These are phyloP conservation scores for Epichloe gansuensis DNA, from an alignment of 2,329 filamentous ascomycete species.

Conservation along the genomic window DNA sequence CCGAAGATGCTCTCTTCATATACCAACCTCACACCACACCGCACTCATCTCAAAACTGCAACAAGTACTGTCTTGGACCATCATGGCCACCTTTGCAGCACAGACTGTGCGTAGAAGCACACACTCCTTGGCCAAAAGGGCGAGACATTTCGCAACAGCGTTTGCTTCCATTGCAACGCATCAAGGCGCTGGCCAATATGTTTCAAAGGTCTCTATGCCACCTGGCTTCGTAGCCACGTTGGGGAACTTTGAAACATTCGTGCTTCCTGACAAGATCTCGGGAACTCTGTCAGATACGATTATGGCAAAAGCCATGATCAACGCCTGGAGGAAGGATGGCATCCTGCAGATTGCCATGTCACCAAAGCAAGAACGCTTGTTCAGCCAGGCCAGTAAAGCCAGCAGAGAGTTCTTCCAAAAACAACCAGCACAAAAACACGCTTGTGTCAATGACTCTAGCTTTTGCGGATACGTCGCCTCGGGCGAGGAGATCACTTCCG, in stretches of 20 bases:
- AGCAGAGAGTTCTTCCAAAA: slow-evolving; percentile 29
- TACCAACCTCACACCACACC: neutral
- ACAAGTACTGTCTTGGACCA: neutral
- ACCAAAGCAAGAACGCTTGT: slow-evolving; percentile 21
- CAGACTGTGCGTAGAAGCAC: neutral
- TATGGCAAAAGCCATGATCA: slow-evolving; percentile 28
- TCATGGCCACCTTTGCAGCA: slow-evolving; percentile 3
- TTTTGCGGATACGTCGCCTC: slow-evolving; percentile 38
- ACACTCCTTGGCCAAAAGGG: neutral
- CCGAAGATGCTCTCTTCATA: neutral
- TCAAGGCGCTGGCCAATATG: neutral
- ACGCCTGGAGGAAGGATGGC: slow-evolving; percentile 31
- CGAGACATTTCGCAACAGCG: neutral
- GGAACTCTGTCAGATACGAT: slow-evolving; percentile 20
- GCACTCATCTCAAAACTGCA: neutral
- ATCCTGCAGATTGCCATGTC: slow-evolving; percentile 34
- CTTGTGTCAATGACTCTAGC: slow-evolving; percentile 31
- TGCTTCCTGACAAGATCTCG: slow-evolving; percentile 25
- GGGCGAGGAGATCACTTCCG: slow-evolving; percentile 35
- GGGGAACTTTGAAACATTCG: slow-evolving; percentile 27
- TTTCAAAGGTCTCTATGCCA: slow-evolving; percentile 11
- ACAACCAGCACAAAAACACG: slow-evolving; percentile 24
- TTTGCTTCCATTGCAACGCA: neutral
- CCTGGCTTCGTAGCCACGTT: slow-evolving; percentile 15
- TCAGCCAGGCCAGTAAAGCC: slow-evolving; percentile 23